A percentile compares a stretch with the other conserved stretches of the same genome.
These are phyloP conservation scores for Sporothrix protearum DNA, from an alignment of 2,329 filamentous ascomycete genomes.

Conservation along the genomic window DNA sequence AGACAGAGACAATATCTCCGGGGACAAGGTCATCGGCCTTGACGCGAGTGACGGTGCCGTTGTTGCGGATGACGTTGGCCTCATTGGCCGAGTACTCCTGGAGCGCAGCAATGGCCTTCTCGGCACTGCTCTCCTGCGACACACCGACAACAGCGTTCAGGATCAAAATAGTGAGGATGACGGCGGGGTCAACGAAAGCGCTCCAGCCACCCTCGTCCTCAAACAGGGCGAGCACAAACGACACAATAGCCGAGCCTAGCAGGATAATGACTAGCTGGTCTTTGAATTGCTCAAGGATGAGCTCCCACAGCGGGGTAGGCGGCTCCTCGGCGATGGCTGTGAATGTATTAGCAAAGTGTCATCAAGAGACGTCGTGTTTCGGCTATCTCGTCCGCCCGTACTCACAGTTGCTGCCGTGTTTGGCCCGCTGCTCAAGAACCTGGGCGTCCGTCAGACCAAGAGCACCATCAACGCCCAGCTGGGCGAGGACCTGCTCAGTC, in stretches of 20 bases:
- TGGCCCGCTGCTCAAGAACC: slow-evolving; percentile 52
- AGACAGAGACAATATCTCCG: slow-evolving; percentile 82
- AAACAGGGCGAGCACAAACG: slow-evolving; percentile 87
- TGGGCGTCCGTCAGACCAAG: slow-evolving; percentile 59
- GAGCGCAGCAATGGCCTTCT: slow-evolving; percentile 95
- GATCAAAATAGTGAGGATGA: slow-evolving; percentile 94
- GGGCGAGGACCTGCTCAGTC: slow-evolving; percentile 55
- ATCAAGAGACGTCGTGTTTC: neutral
- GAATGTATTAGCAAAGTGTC: slow-evolving; percentile 1
- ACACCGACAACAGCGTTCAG: slow-evolving; percentile 97
- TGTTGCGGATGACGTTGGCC: slow-evolving; percentile 83
- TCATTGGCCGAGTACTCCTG: slow-evolving; percentile 99
- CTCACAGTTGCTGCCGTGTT: slow-evolving; percentile 65
- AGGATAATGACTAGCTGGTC: slow-evolving; percentile 96
- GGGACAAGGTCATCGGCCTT: slow-evolving; percentile 97
- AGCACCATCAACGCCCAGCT: slow-evolving; percentile 54
- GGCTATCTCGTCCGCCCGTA: neutral
- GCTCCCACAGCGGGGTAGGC: slow-evolving; percentile 91
- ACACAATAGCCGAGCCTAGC: slow-evolving; percentile 85
- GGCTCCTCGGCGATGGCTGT: slow-evolving; percentile 75
- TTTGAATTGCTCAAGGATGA: slow-evolving; percentile 98
- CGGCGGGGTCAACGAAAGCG: slow-evolving; percentile 91
- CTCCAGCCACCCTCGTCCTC: slow-evolving; percentile 93
- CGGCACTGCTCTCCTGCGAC: slow-evolving; percentile 96
- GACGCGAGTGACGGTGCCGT: slow-evolving; percentile 71